Conservation (phyloP, 1,139 yeast species). For the Saccharomyces pastorianus region DNA sequence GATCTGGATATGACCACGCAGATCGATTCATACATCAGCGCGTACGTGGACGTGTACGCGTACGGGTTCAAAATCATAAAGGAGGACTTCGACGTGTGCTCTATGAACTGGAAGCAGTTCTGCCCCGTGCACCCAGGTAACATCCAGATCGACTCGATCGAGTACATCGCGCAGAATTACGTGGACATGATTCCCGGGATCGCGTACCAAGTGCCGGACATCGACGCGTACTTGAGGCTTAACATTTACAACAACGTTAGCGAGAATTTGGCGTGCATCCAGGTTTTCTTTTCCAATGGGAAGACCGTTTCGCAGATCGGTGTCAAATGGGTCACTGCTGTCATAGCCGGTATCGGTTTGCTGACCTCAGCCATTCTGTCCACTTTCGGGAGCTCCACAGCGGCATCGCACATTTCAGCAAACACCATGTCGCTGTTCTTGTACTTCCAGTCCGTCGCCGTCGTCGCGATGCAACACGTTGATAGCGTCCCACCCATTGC, state of each 20-base stretch:
- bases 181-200: constrained; percentile 56
- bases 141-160: constrained; percentile 58
- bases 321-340: constrained; percentile 81
- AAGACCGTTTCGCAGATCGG: constrained; percentile 69
- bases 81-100: constrained; percentile 47
- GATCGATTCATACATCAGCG: constrained; percentile 48
- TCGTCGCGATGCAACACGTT: constrained; percentile 66
- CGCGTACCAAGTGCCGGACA: constrained; percentile 69
- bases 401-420: constrained; percentile 73
- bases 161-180: constrained; percentile 45
- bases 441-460: constrained; percentile 71
- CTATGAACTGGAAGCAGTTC: constrained; percentile 64
- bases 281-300: constrained; percentile 62
- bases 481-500: constrained; percentile 74
- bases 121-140: constrained; percentile 71
- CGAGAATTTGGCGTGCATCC: constrained; percentile 52
- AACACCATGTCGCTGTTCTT: constrained; percentile 67
- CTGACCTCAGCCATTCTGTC: constrained; percentile 61
- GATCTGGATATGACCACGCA: constrained; percentile 56
- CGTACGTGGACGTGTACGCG: constrained; percentile 61
- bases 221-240: constrained; percentile 64
- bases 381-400: constrained; percentile 70
- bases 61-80: constrained; percentile 63
- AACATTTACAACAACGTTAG: constrained; percentile 37
- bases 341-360: constrained; percentile 68